Evolutionary conservation across 768 basidiomycete genomes (phyloP), one percentile per base, ranked within the genome.

Genomic region (Trametes villosa): DNA sequence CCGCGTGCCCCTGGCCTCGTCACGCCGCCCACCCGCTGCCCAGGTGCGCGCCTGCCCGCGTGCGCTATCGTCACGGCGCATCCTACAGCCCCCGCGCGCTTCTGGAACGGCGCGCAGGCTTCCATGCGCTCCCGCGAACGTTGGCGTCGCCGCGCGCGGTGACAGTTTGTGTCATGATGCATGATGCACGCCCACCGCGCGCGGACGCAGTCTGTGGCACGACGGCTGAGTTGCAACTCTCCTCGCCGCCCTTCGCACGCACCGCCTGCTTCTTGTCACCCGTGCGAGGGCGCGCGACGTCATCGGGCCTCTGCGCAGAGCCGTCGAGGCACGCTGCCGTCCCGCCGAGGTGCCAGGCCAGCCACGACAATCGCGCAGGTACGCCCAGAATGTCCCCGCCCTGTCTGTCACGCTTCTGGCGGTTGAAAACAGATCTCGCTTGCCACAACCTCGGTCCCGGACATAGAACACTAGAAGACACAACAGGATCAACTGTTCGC

Each of bases 91-190:
- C 40, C 52, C 52, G 52, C 24, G 8, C 24, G 22, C 18, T 44
- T 54, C 40, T 54, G 33, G 56, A 57, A 57, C 31, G 15, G 18
- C 2, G 27, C 24, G 29, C 46, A 12, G 24, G 22, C n/a, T 49
- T 57, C 34, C 38, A 48, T 29, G 20, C 53, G 26, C 60, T 61
- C 60, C 60, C 60, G 60, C 60, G 60, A 61, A 61, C 60, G 53
- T 61, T 61, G 53, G 24, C 44, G 5, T 33, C 17, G 9, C 41
- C 36, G 46, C 24, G 13, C 15, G 33, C 34, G 54, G 45, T 51
- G 60, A 33, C 60, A 55, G 22, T 55, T 55, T 51, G n/a, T 61
- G 60, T 61, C 60, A 50, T 50, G 56, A 36, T n/a, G 34, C 34
- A 36, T 29, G 45, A 47, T 29, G 18, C 53, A 24, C 17, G 44